Evolutionary conservation across 2,329 filamentous ascomycete genomes (phyloP).

Genomic region (Penicillium vulpinum): DNA sequence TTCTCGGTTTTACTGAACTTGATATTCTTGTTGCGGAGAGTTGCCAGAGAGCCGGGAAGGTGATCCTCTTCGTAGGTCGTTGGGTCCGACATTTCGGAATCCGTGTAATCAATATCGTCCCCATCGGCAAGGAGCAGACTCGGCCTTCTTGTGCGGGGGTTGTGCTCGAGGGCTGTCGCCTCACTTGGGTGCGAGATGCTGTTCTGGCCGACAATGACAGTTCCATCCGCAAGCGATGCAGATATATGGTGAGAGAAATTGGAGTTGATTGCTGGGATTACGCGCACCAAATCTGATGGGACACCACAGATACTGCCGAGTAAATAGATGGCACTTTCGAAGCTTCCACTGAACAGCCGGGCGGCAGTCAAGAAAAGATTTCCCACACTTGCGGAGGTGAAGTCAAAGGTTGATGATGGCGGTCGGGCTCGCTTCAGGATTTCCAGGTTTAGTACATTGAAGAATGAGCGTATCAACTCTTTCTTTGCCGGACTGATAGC

Average conservation of each 20-base stretch:
- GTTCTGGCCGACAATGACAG: constrained; percentile 84
- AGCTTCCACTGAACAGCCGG: constrained; percentile 84
- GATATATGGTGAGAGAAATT: constrained; percentile 96
- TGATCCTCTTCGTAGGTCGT: constrained; percentile 48
- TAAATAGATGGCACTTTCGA: constrained; percentile 90
- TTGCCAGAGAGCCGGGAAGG: constrained; percentile 68
- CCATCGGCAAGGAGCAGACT: constrained; percentile 40
- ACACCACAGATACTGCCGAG: constrained; percentile 85
- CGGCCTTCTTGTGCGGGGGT: constrained; percentile 31
- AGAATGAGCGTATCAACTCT: constrained; percentile 73
- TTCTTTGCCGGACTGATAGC: constrained; percentile 69
- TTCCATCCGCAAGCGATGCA: constrained; percentile 73
- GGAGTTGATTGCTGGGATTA: constrained; percentile 88
- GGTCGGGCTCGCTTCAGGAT: constrained; percentile 73
- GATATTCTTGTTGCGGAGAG: constrained; percentile 77
- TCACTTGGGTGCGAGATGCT: constrained; percentile 82
- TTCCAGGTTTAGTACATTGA: constrained; percentile 75
- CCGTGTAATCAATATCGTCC: constrained; percentile 33
- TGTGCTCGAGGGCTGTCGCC: constrained; percentile 54
- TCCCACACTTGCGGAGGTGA: constrained; percentile 72
- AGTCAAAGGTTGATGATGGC: constrained; percentile 72
- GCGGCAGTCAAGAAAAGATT: constrained; percentile 83
- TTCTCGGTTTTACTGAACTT: constrained; percentile 77
- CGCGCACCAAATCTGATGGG: constrained; percentile 66
- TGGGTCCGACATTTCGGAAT: constrained; percentile 34